Conservation (phyloP, 345 rosid species). For the Geranium rotundifolium region DNA sequence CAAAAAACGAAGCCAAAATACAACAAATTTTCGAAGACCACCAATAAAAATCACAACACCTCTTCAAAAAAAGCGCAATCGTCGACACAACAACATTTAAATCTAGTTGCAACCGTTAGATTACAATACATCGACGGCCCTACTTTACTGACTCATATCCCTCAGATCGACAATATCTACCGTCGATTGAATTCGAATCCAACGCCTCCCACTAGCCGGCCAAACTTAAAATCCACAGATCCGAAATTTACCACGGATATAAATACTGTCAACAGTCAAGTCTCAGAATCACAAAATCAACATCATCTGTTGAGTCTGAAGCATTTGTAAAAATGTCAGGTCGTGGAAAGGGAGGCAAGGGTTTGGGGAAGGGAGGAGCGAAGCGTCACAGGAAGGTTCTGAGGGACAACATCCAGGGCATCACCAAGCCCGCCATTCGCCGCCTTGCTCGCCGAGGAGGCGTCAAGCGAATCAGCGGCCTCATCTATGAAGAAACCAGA, state of each 20-base stretch:
- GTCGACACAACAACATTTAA: background rate
- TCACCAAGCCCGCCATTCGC: slow-evolving; percentile 38
- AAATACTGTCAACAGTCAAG: background rate
- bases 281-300: background rate
- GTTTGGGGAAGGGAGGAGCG: slow-evolving; percentile 51
- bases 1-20: too few relatives aligned
- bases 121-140: slow-evolving; percentile 1
- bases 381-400: slow-evolving; percentile 46
- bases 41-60: slow-evolving; percentile 39
- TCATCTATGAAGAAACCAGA: slow-evolving; percentile 47
- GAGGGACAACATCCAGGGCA: slow-evolving; percentile 51
- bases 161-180: background rate
- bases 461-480: slow-evolving; percentile 43
- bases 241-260: background rate
- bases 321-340: slow-evolving; percentile 31
- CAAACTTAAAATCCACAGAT: too few relatives aligned
- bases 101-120: background rate
- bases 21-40: too few relatives aligned
- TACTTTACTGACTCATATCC: background rate
- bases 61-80: slow-evolving; percentile 1
- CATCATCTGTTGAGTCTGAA: background rate
- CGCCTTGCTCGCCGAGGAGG: slow-evolving; percentile 46
- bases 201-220: background rate
- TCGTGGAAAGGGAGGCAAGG: slow-evolving; percentile 57
- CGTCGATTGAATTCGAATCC: background rate